Percentiles rank a stretch among this genome's conserved stretches.
These are phyloP conservation scores for Eurotiales sp. DNA, from an alignment of 2,329 filamentous ascomycete genomes.

Conservation along the genomic window DNA sequence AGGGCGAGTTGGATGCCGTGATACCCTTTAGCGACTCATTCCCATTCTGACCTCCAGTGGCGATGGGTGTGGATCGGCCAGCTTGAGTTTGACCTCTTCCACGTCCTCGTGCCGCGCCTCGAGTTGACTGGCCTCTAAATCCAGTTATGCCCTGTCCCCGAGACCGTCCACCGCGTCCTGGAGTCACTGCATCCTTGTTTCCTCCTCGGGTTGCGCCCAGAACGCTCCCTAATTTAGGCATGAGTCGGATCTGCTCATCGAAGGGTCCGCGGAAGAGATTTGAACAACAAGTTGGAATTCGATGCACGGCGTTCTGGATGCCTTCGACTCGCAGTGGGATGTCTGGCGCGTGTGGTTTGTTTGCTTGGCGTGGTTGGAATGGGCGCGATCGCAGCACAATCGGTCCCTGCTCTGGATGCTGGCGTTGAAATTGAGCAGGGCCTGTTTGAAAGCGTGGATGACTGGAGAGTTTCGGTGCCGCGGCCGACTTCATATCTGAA, in stretches of 20 bases:
- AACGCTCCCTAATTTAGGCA: conserved; percentile 16
- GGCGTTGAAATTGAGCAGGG: conserved; percentile 11
- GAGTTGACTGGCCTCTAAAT: conserved; percentile 4
- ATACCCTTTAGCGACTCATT: neutral
- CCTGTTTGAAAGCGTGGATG: conserved; percentile 2
- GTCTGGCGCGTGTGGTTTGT: neutral
- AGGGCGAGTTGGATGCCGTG: conserved; percentile 9
- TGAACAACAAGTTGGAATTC: conserved; percentile 5
- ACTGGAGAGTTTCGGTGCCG: neutral
- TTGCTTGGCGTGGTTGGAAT: neutral
- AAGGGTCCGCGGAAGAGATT: conserved; percentile 9
- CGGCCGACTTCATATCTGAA: neutral
- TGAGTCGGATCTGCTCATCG: conserved; percentile 11
- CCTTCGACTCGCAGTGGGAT: neutral
- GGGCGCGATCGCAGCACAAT: neutral
- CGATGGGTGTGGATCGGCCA: conserved; percentile 2
- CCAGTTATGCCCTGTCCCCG: conserved; percentile 2
- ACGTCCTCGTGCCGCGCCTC: conserved; percentile 8
- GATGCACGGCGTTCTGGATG: neutral
- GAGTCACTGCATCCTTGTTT: conserved; percentile 13
- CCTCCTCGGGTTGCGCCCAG: conserved; percentile 14
- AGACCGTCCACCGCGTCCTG: conserved; percentile 11
- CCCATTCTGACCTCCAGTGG: neutral
- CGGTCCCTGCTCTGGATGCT: conserved; percentile 12
- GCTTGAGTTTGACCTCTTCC: conserved; percentile 8